Conservation (phyloP, 2,329 filamentous ascomycete species). For the Ophiostoma sp. region DNA sequence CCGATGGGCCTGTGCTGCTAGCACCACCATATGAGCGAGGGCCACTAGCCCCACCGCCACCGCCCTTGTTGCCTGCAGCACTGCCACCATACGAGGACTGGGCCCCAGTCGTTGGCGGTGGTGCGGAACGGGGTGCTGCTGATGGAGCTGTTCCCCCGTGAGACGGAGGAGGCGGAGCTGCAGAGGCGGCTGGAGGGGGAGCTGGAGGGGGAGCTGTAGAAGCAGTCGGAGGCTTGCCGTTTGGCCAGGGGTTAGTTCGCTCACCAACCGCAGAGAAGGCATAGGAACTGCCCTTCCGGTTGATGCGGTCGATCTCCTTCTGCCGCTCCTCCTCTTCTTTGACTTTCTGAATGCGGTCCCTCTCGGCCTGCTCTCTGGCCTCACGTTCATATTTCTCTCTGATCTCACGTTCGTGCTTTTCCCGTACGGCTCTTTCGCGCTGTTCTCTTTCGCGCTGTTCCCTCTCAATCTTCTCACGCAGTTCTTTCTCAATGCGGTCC, state of each 20-base stretch:
- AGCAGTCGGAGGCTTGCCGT: conserved; percentile 45
- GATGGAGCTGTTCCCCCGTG: conserved; percentile 28
- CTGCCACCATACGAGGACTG: conserved; percentile 13
- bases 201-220: conserved; percentile 28
- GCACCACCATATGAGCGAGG: conserved; percentile 15
- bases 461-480: conserved; percentile 27
- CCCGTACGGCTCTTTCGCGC: conserved; percentile 31
- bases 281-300: conserved; percentile 48
- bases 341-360: conserved; percentile 31
- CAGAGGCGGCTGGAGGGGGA: conserved; percentile 24
- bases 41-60: background rate
- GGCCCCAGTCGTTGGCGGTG: conserved; percentile 16
- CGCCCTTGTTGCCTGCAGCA: background rate
- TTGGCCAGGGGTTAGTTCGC: conserved; percentile 65
- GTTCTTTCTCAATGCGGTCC: conserved; percentile 38
- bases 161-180: background rate
- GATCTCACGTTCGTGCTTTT: conserved; percentile 27
- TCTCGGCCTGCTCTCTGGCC: conserved; percentile 35
- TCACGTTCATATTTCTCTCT: conserved; percentile 39
- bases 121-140: conserved; percentile 30
- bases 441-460: conserved; percentile 34
- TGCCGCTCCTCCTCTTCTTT: conserved; percentile 31
- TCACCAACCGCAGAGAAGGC: conserved; percentile 62
- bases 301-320: conserved; percentile 21
- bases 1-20: background rate